Evolutionary conservation across 2,329 filamentous ascomycete genomes (phyloP).

Genomic region (Claviceps monticola): DNA sequence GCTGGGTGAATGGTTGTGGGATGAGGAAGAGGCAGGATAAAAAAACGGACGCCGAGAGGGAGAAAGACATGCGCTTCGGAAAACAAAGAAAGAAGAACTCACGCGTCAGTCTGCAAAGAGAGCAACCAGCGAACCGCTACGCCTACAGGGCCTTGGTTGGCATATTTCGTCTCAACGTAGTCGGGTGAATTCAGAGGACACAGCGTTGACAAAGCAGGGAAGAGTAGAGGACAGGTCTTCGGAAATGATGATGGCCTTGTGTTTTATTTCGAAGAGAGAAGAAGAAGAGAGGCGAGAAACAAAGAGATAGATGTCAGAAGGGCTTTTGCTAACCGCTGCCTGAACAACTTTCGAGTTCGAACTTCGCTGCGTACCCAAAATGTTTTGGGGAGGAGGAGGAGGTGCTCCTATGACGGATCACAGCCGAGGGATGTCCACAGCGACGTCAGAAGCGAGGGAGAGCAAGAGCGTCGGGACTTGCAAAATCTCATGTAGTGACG

Average conservation of each 20-base stretch:
- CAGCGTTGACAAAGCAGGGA: constrained; percentile 5
- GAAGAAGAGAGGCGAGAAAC: constrained; percentile 4
- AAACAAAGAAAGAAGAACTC: constrained; percentile 13
- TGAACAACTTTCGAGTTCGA: not conserved
- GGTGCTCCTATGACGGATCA: not conserved
- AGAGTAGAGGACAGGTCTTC: constrained; percentile 3
- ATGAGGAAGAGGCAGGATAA: not conserved
- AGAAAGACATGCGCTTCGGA: not conserved
- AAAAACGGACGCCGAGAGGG: not conserved
- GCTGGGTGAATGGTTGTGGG: constrained; percentile 3
- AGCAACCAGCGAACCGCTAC: constrained; percentile 24
- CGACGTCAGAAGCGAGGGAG: not conserved
- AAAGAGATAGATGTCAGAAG: constrained; percentile 2
- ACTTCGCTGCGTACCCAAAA: constrained; percentile 1
- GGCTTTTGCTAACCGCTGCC: not conserved
- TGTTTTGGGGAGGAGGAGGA: constrained; percentile 1
- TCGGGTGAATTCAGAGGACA: constrained; percentile 2
- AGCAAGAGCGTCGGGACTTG: not conserved
- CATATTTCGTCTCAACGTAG: constrained; percentile 10
- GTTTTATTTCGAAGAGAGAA: constrained; percentile 3
- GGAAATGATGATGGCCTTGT: constrained; percentile 6
- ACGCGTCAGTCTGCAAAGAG: constrained; percentile 16
- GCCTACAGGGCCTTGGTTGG: constrained; percentile 21
- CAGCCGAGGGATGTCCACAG: not conserved
- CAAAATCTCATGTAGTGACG: not conserved